Base-by-base conservation (phyloP, 495 filamentous ascomycete genomes). In the Aspergillus steynii region DNA sequence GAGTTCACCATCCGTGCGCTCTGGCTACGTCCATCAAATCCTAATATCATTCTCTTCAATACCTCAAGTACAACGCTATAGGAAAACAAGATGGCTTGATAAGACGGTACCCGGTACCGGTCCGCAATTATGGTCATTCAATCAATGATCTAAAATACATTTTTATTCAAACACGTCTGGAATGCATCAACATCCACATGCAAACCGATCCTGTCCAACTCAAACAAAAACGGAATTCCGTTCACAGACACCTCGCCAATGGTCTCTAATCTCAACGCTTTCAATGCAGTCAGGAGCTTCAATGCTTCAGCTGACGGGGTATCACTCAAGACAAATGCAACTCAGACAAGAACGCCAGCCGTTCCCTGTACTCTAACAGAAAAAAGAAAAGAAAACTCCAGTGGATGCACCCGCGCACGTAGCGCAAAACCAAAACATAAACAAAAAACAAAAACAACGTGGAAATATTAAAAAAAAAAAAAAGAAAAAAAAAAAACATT, bases 251-350 rank as follows among this genome's bases (percentile, higher is more conserved):
- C n/a, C 45, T 27, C 12, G 49, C 49, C 6, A 50, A 50, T 50
- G 49, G 6, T 14, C 26, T 29, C 15, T 27, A 29, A 53, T 29
- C 51, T 29, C 42, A 32, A 28, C 37, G 27, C 34, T 28, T 26
- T 14, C n/a, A 12, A 58, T 59, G 47, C 53, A 47, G 62, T 63
- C 68, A 68, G 63, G 59, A 65, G 68, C 65, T 47, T 12, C 12
- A 42, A 55, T 8, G 61, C 55, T 56, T 64, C 61, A 26, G 62
- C 68, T 66, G 65, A 71, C 63, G 63, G 68, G 65, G 66, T 71
- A 71, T 71, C 65, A 55, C 45, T 49, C 45, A 58, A 58, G 27
- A 46, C 55, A 42, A 20, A 56, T 54, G 29, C 31, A 32, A 34
- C 54, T 59, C 50, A 32, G 26, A 59, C 50, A 53, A 59, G 45